Base-by-base conservation (phyloP, 2,329 filamentous ascomycete genomes). In the Aureobasidium sp. region DNA sequence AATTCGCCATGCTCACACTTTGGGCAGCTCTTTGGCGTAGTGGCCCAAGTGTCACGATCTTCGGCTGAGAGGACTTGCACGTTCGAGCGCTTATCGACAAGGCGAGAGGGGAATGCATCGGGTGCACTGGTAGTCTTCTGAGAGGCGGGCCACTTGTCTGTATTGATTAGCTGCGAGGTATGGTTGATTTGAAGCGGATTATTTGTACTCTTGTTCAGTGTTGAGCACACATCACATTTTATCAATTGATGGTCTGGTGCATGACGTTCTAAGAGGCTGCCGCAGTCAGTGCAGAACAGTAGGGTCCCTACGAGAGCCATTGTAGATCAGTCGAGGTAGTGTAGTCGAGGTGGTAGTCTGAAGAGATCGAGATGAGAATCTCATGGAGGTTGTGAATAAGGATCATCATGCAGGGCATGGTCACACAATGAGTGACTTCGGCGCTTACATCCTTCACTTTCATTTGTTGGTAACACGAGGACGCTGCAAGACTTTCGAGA, bases 271-370 rank as follows among this genome's bases (percentile, higher is more conserved):
- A 97, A 80, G 3, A 97, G 82, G 73, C 96, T 96, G 65, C 93
- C 93, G 75, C 93, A 97, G 73, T 92, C 90, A 60, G 83, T 90
- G 79, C 93, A 97, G 76, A 97, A 97, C 39, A 96, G 87, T 44
- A 97, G 81, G 59, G 92, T 93, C 62, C 92, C 93, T 67, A 97
- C 92, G 20, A 90, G 87, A 67, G 92, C 86, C 93, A 97, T 97
- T 26, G 27, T 63, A 24, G 8, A 34, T 32, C n/a, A 20, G 29
- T 34, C 1, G 36, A 24, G 24, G 15, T 7, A 20, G 24, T 29
- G 12, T 17, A 15, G 1, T 20, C 20, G 20, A 20, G 26, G 17
- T 24, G 29, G 7, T 3, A 12, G 32, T 24, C 17, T 26, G 3
- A 3, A 50, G 2, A 20, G 2, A 37, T 10, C 9, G 32, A 34